Conservation (phyloP, 352 stramenopile genomes). For the Phytopythium aichiense region DNA sequence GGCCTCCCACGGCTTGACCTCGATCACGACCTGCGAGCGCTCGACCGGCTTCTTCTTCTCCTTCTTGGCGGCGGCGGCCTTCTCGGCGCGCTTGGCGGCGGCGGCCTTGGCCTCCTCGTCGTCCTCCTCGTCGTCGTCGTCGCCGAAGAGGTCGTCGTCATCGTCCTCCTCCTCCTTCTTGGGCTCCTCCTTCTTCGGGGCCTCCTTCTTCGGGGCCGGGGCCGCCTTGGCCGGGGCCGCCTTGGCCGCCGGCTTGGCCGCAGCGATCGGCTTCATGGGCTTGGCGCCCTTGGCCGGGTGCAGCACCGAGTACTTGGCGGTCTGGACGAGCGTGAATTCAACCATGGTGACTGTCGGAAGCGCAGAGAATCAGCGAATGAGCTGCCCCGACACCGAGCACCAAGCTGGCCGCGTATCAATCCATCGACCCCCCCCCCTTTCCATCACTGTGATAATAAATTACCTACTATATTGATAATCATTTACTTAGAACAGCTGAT, state of each 20-base stretch:
- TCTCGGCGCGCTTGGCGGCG: conserved; percentile 48
- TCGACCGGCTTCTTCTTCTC: conserved; percentile 65
- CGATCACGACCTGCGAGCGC: conserved; percentile 57
- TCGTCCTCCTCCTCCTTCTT: conserved; percentile 40
- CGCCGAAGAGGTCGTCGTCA: conserved; percentile 53
- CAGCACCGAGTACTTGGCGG: conserved; percentile 63
- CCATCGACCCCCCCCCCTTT: background rate
- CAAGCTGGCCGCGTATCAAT: too few species aligned
- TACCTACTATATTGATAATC: too few species aligned
- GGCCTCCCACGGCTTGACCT: conserved; percentile 78
- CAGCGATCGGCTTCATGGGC: conserved; percentile 51
- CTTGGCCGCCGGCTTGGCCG: conserved; percentile 17
- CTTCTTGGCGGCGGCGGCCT: conserved; percentile 45
- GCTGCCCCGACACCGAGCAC: background rate
- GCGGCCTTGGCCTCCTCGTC: conserved; percentile 45
- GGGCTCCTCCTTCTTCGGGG: conserved; percentile 15
- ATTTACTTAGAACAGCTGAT: too few species aligned
- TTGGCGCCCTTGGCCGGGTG: conserved; percentile 52
- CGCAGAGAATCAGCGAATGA: background rate
- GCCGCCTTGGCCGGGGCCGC: conserved; percentile 11
- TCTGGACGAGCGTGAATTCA: conserved; percentile 57
- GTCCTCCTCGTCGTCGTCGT: conserved; percentile 56
- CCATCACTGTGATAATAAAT: too few species aligned
- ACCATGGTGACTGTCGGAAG: conserved; percentile 18
- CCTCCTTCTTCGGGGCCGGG: conserved; percentile 8